Evolutionary conservation across 2,329 filamentous ascomycete genomes (phyloP), one percentile per base, ranked within the genome.

Genomic region (Fusarium clavum): DNA sequence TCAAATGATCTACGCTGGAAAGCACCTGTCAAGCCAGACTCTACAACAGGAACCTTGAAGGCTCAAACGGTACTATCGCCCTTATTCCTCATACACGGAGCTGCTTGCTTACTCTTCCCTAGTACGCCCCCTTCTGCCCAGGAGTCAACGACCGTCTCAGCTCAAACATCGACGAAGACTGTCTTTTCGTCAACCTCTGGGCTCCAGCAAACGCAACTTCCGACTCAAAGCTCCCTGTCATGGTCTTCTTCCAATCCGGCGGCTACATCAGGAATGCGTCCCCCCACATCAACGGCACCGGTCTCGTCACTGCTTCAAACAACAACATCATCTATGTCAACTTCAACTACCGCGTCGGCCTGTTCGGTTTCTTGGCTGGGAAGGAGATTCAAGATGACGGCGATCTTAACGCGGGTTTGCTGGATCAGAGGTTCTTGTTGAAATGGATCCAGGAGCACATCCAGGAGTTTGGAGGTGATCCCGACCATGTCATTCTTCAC

Each of bases 371-470:
- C 70, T 81, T 92, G 2, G 85, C 88, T 0, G 85, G 88, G 48
- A 83, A 88, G 41, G 80, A 84, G 30, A 81, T 91, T 12, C 82
- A 83, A 40, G 75, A 79, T 8, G 79, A 88, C 67, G 89, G 89
- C 1, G 83, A 85, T 51, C 81, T 91, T 11, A 92, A 92, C 73
- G 87, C 81, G 4, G 90, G 90, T 0, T 77, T 92, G 10, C 80
- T 91, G 5, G 90, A 92, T 71, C 89, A 92, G 78, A 82, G 88
- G 20, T 83, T 86, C 27, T 80, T 86, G 4, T 76, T 92, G 47
- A 75, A 85, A 52, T 92, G 90, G 90, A 84, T 91, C 0, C 83
- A 88, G 72, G 79, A 84, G 38, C 81, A 92, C 63, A 90, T 92
- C 44, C 75, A 78, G 30, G 77, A 83, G 77, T 90, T 90, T 64